Evolutionary conservation across 2,329 filamentous ascomycete species (phyloP).

Genomic region (Aspergillus oerlinghausenensis): DNA sequence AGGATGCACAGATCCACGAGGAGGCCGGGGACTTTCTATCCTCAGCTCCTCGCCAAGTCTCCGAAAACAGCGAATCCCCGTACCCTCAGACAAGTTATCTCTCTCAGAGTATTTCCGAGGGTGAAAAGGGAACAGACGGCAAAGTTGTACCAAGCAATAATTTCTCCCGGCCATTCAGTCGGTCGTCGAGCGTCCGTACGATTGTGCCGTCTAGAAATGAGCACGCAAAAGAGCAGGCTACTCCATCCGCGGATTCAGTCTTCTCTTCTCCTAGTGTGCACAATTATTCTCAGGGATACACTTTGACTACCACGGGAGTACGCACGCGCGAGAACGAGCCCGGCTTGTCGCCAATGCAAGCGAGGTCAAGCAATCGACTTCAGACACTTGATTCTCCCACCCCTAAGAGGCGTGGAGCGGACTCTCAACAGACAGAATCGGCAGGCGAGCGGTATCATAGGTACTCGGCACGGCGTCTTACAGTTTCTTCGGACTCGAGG

Average conservation of each 20-base stretch:
- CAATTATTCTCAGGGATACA: neutral
- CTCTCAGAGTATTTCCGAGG: neutral
- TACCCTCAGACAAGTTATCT: neutral
- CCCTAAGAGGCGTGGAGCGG: slow-evolving; percentile 16
- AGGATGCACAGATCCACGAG: slow-evolving; percentile 34
- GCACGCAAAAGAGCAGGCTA: slow-evolving; percentile 7
- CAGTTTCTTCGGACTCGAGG: slow-evolving; percentile 18
- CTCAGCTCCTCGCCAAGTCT: neutral
- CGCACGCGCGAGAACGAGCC: slow-evolving; percentile 2
- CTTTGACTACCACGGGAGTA: neutral
- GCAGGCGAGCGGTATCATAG: slow-evolving; percentile 19
- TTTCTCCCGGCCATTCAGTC: slow-evolving; percentile 35
- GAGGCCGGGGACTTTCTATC: slow-evolving; percentile 17
- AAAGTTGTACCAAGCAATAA: slow-evolving; percentile 22
- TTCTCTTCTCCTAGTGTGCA: slow-evolving; percentile 2
- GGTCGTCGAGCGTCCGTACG: slow-evolving; percentile 27
- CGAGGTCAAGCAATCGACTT: slow-evolving; percentile 18
- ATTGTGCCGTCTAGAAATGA: slow-evolving; percentile 13
- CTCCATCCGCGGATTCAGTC: slow-evolving; percentile 1
- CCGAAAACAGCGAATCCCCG: neutral
- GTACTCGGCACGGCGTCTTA: slow-evolving; percentile 18
- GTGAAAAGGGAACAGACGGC: neutral
- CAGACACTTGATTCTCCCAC: slow-evolving; percentile 28
- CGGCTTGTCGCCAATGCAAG: slow-evolving; percentile 20
- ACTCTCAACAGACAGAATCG: slow-evolving; percentile 16